phyloP scores from a whole-genome alignment of 177 flowering plant species.

The Telopea speciosissima region DNA sequence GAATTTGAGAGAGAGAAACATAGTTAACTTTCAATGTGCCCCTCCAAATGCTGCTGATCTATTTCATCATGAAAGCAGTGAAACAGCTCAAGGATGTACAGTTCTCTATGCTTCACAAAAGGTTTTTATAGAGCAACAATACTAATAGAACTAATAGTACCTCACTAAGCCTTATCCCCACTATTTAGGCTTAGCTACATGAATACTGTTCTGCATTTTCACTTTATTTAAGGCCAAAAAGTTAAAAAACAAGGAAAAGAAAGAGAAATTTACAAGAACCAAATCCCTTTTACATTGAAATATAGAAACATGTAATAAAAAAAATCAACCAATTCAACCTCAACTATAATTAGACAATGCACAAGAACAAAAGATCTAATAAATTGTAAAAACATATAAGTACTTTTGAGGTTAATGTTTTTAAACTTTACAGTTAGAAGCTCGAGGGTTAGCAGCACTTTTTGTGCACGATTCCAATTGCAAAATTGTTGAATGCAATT shows the following conservation, averaged over 20 bases:
- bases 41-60: background rate
- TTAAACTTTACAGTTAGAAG: background rate
- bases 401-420: background rate
- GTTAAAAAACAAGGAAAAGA: too few relatives aligned
- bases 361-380: background rate
- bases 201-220: too few relatives aligned
- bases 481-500: background rate
- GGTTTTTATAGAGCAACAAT: too few relatives aligned
- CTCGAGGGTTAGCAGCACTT: background rate
- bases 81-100: background rate
- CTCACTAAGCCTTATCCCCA: too few relatives aligned
- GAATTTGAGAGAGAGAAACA: too few relatives aligned
- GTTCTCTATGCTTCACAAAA: background rate
- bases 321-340: background rate
- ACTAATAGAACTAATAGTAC: too few relatives aligned
- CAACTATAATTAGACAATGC: background rate
- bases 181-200: too few relatives aligned
- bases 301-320: too few relatives aligned
- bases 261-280: background rate
- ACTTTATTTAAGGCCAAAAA: too few relatives aligned
- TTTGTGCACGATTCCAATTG: background rate
- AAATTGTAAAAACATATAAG: background rate
- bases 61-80: background rate
- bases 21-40: background rate
- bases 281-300: background rate